Conservation (phyloP, 2,329 filamentous ascomycete genomes). For the Pseudogymnoascus sp. region DNA sequence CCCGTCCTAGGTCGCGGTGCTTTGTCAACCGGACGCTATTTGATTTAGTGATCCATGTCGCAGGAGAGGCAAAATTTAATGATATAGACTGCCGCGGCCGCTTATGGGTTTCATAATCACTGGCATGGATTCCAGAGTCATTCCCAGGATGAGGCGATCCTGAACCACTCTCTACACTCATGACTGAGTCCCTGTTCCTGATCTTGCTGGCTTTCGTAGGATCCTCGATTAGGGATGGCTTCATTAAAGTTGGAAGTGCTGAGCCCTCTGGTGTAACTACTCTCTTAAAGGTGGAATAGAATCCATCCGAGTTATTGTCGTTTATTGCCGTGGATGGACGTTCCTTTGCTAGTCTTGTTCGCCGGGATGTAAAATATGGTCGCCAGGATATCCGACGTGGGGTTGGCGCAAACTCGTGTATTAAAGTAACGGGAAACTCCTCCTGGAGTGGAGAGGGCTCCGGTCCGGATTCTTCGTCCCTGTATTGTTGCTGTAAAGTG, state of each 20-base stretch:
- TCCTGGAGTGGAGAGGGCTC: constrained; percentile 11
- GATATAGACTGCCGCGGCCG: constrained; percentile 47
- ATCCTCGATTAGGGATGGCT: constrained; percentile 21
- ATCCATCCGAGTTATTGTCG: constrained; percentile 20
- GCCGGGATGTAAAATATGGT: constrained; percentile 26
- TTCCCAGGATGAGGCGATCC: constrained; percentile 11
- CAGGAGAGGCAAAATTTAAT: constrained; percentile 50
- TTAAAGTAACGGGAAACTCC: constrained; percentile 12
- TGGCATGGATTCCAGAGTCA: constrained; percentile 14
- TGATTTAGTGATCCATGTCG: constrained; percentile 47
- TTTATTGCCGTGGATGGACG: constrained; percentile 19
- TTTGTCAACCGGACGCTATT: constrained; percentile 50
- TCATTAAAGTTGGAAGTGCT: constrained; percentile 24
- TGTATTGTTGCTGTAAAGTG: constrained; percentile 50
- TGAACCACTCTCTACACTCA: not conserved
- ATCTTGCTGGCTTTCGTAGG: not conserved
- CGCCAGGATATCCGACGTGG: constrained; percentile 22
- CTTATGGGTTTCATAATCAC: constrained; percentile 34
- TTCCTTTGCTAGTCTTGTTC: constrained; percentile 25
- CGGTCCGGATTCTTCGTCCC: constrained; percentile 18
- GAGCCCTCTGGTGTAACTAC: constrained; percentile 22
- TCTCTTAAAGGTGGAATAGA: constrained; percentile 23
- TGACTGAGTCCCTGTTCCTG: not conserved
- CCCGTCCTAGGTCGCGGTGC: constrained; percentile 36
- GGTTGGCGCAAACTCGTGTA: constrained; percentile 16